Evolutionary conservation across 257 asterid genomes (phyloP).

Genomic region (Lantana camara): DNA sequence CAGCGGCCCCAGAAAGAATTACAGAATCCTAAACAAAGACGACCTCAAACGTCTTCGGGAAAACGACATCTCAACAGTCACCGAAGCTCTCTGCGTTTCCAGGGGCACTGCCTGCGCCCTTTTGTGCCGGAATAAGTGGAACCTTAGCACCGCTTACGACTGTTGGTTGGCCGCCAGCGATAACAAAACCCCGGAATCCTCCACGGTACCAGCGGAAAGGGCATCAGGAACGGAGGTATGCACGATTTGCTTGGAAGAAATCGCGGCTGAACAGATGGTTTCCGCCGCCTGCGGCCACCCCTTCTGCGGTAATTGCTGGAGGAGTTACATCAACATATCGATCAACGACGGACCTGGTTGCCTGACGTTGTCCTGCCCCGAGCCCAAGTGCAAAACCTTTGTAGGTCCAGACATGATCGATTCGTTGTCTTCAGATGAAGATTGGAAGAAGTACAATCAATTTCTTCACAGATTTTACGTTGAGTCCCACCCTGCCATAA

Average conservation of each 20-base stretch:
- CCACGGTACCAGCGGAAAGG: conserved; percentile 16
- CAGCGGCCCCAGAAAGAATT: not conserved
- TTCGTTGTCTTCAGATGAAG: not conserved
- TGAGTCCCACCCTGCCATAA: conserved; percentile 15
- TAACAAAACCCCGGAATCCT: conserved; percentile 21
- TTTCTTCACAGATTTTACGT: conserved; percentile 33
- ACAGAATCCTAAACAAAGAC: conserved; percentile 28
- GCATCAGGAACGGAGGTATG: not conserved
- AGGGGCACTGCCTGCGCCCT: conserved; percentile 30
- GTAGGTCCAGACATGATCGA: conserved; percentile 27
- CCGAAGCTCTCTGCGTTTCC: conserved; percentile 30
- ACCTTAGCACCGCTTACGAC: conserved; percentile 34
- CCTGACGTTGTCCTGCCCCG: conserved; percentile 40
- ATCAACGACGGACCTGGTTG: conserved; percentile 45
- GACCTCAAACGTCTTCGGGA: conserved; percentile 27
- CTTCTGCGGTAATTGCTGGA: conserved; percentile 40
- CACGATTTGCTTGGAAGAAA: conserved; percentile 33
- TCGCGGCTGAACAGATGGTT: not conserved
- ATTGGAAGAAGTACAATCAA: conserved; percentile 10
- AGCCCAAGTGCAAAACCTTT: conserved; percentile 18
- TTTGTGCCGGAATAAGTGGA: conserved; percentile 35
- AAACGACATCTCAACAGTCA: conserved; percentile 22
- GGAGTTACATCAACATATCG: conserved; percentile 18
- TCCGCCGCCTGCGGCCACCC: conserved; percentile 35
- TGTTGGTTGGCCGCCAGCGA: conserved; percentile 46